Conservation (phyloP, 1,284 basidiomycete genomes). For the Abortiporus biennis region DNA sequence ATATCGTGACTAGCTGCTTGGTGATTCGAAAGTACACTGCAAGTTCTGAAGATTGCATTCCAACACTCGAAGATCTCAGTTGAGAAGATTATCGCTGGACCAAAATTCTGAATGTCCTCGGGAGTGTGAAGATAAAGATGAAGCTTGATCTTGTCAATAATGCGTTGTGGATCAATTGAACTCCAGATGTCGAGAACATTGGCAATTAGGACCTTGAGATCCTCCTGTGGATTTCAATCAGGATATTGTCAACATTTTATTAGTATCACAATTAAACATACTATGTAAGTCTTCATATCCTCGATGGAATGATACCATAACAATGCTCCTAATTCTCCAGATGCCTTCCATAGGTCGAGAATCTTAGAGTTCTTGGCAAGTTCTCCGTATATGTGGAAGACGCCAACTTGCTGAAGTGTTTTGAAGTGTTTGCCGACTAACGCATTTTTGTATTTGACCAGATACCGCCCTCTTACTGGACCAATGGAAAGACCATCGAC, state of each 20-base stretch:
- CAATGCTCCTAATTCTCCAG: conserved; percentile 25
- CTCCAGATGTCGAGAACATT: conserved; percentile 17
- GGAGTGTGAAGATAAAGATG: conserved; percentile 19
- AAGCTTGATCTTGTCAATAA: conserved; percentile 21
- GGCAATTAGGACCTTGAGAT: conserved; percentile 13
- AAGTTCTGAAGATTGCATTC: conserved; percentile 35
- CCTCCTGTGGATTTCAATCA: conserved; percentile 3
- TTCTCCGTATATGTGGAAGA: conserved; percentile 7
- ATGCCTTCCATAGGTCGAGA: conserved; percentile 20
- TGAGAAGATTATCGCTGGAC: conserved; percentile 16
- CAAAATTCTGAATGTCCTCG: conserved; percentile 15
- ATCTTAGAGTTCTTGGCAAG: not conserved
- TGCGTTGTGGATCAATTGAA: conserved; percentile 14
- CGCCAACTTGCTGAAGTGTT: conserved; percentile 21
- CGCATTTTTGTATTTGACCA: conserved; percentile 31
- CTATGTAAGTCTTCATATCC: conserved; percentile 26
- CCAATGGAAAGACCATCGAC: conserved; percentile 25
- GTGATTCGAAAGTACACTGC: conserved; percentile 36
- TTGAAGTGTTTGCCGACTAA: conserved; percentile 38
- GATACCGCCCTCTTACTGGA: conserved; percentile 23
- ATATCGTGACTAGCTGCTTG: conserved; percentile 39
- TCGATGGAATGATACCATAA: conserved; percentile 31
- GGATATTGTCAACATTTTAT: not conserved
- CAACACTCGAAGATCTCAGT: conserved; percentile 42
- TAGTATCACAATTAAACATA: conserved; percentile 9